A percentile compares a stretch with the other conserved stretches of the same genome.
These are phyloP conservation scores for Schizopora paradoxa DNA, from an alignment of 1,284 basidiomycete genomes.

Conservation along the genomic window DNA sequence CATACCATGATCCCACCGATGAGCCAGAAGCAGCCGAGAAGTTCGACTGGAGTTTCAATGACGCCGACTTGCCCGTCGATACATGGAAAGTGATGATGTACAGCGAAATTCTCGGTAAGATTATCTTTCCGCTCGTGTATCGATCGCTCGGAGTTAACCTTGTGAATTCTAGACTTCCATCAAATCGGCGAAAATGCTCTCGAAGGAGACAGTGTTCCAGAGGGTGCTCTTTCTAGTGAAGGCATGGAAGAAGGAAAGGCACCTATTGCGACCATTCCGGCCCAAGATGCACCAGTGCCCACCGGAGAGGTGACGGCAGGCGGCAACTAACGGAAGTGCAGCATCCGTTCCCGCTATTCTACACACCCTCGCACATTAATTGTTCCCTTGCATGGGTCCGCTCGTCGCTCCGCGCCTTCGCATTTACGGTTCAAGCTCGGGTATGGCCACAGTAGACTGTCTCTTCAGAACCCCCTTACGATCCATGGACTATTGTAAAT, in stretches of 20 bases:
- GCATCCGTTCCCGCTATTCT: too few species aligned
- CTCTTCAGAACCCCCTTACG: too few species aligned
- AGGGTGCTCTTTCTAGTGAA: conserved; percentile 62
- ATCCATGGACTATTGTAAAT: too few species aligned
- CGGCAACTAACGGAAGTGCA: too few species aligned
- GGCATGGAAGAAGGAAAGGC: conserved; percentile 34
- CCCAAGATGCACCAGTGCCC: too few species aligned
- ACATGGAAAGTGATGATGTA: conserved; percentile 99
- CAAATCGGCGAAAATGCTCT: conserved; percentile 55
- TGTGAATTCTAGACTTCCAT: conserved; percentile 81
- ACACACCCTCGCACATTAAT: too few species aligned
- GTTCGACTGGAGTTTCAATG: conserved; percentile 99
- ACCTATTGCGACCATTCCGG: too few species aligned
- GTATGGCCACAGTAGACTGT: too few species aligned
- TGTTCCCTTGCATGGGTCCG: too few species aligned
- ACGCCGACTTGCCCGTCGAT: conserved; percentile 98
- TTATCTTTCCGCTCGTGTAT: background rate
- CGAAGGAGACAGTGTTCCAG: conserved; percentile 38
- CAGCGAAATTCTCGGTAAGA: conserved; percentile 86
- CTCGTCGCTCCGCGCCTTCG: too few species aligned
- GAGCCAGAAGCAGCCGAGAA: conserved; percentile 92
- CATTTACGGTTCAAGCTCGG: too few species aligned
- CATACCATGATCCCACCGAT: conserved; percentile 98
- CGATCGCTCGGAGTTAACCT: background rate
- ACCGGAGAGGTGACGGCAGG: too few species aligned